Evolutionary conservation across 139 green algal species (phyloP), one percentile per base, ranked within the genome.

Genomic region (Edaphochlamys debaryana): DNA sequence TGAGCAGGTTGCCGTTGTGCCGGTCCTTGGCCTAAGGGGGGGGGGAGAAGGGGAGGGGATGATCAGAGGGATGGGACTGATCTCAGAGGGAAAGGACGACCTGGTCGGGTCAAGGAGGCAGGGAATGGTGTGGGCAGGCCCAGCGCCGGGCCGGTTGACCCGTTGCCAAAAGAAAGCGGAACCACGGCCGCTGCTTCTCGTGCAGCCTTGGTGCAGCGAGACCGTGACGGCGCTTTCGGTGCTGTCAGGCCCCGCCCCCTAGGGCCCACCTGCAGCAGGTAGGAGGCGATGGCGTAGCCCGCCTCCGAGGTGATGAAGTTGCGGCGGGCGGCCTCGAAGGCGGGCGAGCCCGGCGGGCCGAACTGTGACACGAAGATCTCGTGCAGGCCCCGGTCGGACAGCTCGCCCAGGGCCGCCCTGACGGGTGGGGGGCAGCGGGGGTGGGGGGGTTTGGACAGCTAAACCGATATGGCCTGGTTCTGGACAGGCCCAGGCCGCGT

Each of bases 1-100:
- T 89, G 82, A 99, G 93, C 37, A 99, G 93, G 92, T 99, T 99
- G 84, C 97, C 97, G 71, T 99, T 99, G 94, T 99, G 97, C 86
- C 96, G 93, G 90, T 99, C 96, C 91, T 99, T 99, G 86, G 94
- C 91, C 88, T 96, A 93, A 42, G 95, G 82, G 50, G 62, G 29
- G 29, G 9, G 60, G 74, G 29, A n/a, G n/a, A n/a, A n/a, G n/a
- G 20, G 29, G 34, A 30, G 8, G 45, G 36, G 48, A 2, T 4
- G 23, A 30, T 27, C 50, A 27, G 40, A 40, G 68, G 42, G 23
- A 40, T 20, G 8, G 40, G 9, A n/a, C n/a, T n/a, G n/a, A n/a
- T n/a, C n/a, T n/a, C n/a, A n/a, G n/a, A n/a, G n/a, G n/a, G n/a
- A n/a, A n/a, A n/a, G n/a, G n/a, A n/a, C n/a, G n/a, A n/a, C n/a